Evolutionary conservation across 176 grass and related monocot genomes (phyloP), one percentile per base, ranked within the genome.

Genomic region (Carex pumila): DNA sequence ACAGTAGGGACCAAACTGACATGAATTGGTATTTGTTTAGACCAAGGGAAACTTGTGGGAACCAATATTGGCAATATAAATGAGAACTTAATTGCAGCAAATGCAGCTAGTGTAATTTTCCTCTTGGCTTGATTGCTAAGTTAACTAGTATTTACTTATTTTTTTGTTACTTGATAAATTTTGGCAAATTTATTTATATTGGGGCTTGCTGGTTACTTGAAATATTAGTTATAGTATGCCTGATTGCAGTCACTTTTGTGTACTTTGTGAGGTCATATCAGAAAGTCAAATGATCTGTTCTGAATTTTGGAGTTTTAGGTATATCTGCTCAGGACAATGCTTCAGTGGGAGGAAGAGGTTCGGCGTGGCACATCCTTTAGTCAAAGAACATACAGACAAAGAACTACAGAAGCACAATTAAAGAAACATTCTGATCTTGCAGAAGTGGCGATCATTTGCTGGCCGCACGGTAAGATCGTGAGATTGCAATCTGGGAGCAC

Each of bases 291-390:
- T 47, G 39, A 11, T 47, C 18, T 69, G 14, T 41, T 69, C 14
- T 37, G 34, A 45, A 47, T 71, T 19, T 30, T 76, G 72, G 71
- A 47, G 15, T 55, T 55, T 12, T 29, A 98, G 96, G 93, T 98
- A 81, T 88, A 82, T 92, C 87, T 98, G 50, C 88, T 98, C 32
- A 86, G 96, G 65, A 90, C 92, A 17, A 98, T 98, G 96, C 93
- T 98, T 88, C 91, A 92, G 50, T 95, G 96, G 96, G 96, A 98
- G 83, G 86, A 95, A 82, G 92, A 95, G 81, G 89, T 98, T 58
- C 63, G 80, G 45, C 86, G 61, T 56, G 91, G 88, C 14, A 74
- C 89, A 86, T 88, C 87, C 62, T 43, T 87, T 32, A 58, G 84
- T 0, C 89, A 89, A 87, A 84, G 53, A 92, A 95, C 89, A 83